Percentiles rank a stretch among this genome's conserved stretches.
Conservation (phyloP, 805 yeast genomes). For the Candida adriatica region DNA sequence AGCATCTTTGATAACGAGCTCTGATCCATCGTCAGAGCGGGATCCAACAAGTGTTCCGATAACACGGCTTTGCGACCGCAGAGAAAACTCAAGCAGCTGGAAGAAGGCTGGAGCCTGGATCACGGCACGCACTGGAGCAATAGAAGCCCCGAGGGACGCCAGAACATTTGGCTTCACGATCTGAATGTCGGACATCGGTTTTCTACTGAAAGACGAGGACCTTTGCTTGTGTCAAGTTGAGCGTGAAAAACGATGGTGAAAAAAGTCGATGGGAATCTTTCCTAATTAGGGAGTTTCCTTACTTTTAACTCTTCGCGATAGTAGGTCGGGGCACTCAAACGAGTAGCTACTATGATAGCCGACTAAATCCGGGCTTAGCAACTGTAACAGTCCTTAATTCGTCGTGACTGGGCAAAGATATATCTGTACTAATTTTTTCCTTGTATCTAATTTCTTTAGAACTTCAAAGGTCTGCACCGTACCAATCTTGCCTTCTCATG, state of each 20-base stretch:
- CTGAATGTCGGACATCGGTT: slow-evolving; percentile 19
- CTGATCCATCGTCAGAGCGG: slow-evolving; percentile 78
- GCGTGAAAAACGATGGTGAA: background rate
- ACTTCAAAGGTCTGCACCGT: no score
- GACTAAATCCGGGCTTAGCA: no score
- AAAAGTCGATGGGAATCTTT: background rate
- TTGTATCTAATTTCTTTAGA: no score
- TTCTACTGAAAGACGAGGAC: no score
- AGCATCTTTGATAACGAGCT: slow-evolving; percentile 65
- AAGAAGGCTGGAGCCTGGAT: slow-evolving; percentile 68
- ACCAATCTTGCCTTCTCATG: no score
- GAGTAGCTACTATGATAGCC: no score
- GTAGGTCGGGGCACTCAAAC: no score
- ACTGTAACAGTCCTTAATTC: no score
- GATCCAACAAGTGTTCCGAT: slow-evolving; percentile 79
- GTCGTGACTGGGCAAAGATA: no score
- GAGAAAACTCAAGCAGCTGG: slow-evolving; percentile 66
- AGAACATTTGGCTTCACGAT: slow-evolving; percentile 24
- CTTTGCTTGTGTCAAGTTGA: background rate
- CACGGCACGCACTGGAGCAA: slow-evolving; percentile 42
- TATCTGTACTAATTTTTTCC: no score
- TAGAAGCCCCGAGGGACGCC: slow-evolving; percentile 22
- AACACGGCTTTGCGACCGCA: slow-evolving; percentile 54
- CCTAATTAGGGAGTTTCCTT: no score
- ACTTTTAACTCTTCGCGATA: no score